Conservation (phyloP, 192 early-diverging fungal genomes). For the Coemansia guatemalensis region DNA sequence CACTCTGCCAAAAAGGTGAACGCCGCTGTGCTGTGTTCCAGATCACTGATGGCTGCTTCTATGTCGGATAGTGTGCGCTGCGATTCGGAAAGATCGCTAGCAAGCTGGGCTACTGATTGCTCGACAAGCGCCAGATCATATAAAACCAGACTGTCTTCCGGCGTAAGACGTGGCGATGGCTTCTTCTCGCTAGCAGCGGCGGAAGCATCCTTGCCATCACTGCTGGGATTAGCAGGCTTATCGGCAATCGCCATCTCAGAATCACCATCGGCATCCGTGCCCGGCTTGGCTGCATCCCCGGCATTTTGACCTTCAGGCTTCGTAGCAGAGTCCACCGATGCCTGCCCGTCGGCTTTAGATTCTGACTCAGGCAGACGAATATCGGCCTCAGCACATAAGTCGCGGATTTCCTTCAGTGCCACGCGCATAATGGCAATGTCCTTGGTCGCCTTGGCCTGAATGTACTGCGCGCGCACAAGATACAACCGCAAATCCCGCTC, state of each 20-base stretch:
- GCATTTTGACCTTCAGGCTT: neutral
- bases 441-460: conserved; percentile 64
- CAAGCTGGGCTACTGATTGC: conserved; percentile 77
- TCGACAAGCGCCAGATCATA: conserved; percentile 81
- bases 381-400: conserved; percentile 12
- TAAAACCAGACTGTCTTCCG: conserved; percentile 59
- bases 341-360: neutral
- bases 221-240: neutral
- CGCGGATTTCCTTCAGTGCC: conserved; percentile 54
- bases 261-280: neutral
- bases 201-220: neutral
- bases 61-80: conserved; percentile 62
- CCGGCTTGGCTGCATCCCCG: neutral
- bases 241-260: neutral
- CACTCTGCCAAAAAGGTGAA: conserved; percentile 36
- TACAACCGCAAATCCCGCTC: conserved; percentile 41
- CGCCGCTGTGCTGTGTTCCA: conserved; percentile 51
- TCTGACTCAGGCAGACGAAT: conserved; percentile 23
- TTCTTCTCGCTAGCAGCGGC: conserved; percentile 2
- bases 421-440: conserved; percentile 60
- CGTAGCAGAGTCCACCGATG: neutral
- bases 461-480: conserved; percentile 49
- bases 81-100: conserved; percentile 69
- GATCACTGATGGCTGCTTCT: conserved; percentile 56
- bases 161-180: conserved; percentile 4